Evolutionary conservation across 73 alveolate species (phyloP).

Genomic region (Symbiodinium pilosum): DNA sequence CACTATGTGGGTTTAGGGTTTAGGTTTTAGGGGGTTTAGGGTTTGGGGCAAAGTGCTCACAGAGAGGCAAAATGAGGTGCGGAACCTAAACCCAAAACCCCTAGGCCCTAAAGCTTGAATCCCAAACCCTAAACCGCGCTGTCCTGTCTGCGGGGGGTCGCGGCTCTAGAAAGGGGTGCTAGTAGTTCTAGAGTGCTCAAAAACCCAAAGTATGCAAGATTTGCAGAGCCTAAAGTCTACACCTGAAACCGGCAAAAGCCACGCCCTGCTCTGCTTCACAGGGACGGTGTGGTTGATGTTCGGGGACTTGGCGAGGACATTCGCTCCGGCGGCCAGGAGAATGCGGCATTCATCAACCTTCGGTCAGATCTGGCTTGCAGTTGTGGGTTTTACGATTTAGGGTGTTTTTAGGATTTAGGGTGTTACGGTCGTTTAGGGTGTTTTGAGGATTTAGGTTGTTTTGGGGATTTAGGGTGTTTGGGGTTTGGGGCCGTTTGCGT

Average conservation of each 20-base stretch:
- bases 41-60: not conserved
- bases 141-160: no score
- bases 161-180: no score
- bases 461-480: no score
- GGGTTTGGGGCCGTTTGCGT: no score
- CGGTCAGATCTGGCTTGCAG: not conserved
- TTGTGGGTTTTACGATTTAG: not conserved
- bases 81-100: not conserved
- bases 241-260: not conserved
- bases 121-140: not conserved
- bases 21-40: not conserved
- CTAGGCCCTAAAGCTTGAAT: not conserved
- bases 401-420: not conserved
- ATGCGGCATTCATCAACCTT: conserved; percentile 69
- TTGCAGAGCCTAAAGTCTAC: not conserved
- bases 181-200: no score
- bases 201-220: no score
- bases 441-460: not conserved
- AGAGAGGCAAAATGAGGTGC: no score
- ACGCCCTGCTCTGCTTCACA: not conserved
- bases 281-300: conserved; percentile 73
- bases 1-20: not conserved
- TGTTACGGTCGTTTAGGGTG: not conserved
- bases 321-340: conserved; percentile 76
- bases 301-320: conserved; percentile 29